Evolutionary conservation across 805 yeast genomes (phyloP).

Genomic region (Pichia gijzeniarum): DNA sequence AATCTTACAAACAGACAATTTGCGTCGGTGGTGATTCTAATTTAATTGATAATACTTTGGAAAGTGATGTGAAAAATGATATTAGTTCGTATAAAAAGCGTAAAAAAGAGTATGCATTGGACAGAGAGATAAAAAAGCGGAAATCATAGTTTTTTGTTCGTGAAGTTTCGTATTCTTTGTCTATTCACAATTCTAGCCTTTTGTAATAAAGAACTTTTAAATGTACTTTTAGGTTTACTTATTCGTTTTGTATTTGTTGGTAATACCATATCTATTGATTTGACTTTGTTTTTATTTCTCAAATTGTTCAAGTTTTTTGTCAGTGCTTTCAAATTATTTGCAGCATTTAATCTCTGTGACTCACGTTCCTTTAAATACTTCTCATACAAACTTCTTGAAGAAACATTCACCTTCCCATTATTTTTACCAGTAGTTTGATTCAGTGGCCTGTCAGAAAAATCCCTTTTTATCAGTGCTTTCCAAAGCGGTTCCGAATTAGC

Average conservation of each 20-base stretch:
- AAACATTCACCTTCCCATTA: constrained; percentile 23
- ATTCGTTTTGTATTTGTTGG: constrained; percentile 13
- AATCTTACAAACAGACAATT: constrained; percentile 73
- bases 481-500: constrained; percentile 41
- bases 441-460: constrained; percentile 41
- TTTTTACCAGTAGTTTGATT: constrained; percentile 14
- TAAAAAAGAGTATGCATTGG: constrained; percentile 11
- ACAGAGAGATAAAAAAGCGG: constrained; percentile 17
- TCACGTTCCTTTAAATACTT: constrained; percentile 37
- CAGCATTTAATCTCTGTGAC: constrained; percentile 37
- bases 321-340: constrained; percentile 37
- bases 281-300: constrained; percentile 38
- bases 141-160: constrained; percentile 2
- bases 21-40: constrained; percentile 45
- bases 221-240: constrained; percentile 4
- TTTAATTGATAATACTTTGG: constrained; percentile 23
- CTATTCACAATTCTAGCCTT: constrained; percentile 28
- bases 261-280: constrained; percentile 24
- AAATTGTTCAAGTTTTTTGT: constrained; percentile 34
- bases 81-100: constrained; percentile 18
- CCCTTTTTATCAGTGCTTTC: constrained; percentile 38
- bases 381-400: constrained; percentile 35
- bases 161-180: constrained; percentile 12
- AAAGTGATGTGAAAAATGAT: constrained; percentile 18
- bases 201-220: constrained; percentile 27